Evolutionary conservation across 176 grass and related monocot species (phyloP).

Genomic region (Hordeum marinum): DNA sequence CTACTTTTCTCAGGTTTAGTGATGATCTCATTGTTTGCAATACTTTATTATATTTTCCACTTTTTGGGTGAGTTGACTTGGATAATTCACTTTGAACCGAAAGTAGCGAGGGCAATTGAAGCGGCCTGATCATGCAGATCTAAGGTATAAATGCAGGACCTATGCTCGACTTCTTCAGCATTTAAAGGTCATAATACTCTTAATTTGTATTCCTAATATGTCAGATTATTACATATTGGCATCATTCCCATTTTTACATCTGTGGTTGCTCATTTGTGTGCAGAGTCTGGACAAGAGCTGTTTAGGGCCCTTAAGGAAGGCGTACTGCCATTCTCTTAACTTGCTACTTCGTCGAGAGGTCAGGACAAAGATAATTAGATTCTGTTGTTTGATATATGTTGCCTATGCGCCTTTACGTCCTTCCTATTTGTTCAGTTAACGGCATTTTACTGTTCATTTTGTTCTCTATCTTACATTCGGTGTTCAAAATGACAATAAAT

Average conservation of each 20-base stretch:
- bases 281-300: constrained; percentile 97
- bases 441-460: neutral
- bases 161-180: constrained; percentile 98
- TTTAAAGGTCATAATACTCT: constrained; percentile 64
- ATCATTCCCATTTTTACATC: constrained; percentile 15
- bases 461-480: neutral
- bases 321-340: constrained; percentile 95
- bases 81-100: constrained; percentile 39
- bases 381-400: constrained; percentile 1
- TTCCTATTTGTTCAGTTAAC: neutral
- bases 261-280: constrained; percentile 28
- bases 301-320: constrained; percentile 87
- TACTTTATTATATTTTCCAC: constrained; percentile 3
- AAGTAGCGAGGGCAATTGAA: constrained; percentile 88
- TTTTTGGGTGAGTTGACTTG: constrained; percentile 29
- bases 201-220: constrained; percentile 4
- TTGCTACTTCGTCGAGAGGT: constrained; percentile 98
- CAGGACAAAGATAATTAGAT: constrained; percentile 21
- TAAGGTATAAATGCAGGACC: constrained; percentile 98
- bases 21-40: neutral
- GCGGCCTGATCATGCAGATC: constrained; percentile 96
- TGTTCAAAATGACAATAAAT: neutral
- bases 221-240: constrained; percentile 13
- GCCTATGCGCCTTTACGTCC: neutral
- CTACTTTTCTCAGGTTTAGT: constrained; percentile 94